These are phyloP conservation scores for Entoloma clypeatum DNA, from an alignment of 1,284 basidiomycete genomes.

Conservation along the genomic window DNA sequence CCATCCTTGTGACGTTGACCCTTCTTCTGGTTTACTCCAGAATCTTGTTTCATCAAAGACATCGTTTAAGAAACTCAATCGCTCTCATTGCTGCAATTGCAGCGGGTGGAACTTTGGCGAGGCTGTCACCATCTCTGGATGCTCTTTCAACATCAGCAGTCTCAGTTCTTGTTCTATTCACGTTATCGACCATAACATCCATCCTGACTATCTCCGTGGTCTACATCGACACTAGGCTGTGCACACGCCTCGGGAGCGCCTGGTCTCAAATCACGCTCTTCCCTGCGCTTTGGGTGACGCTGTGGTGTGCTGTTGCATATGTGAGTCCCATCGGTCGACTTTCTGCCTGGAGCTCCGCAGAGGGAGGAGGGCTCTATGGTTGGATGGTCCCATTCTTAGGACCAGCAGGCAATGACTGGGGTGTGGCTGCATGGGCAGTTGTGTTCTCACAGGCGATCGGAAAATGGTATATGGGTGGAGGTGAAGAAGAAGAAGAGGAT, in stretches of 20 bases:
- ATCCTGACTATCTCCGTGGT: constrained; percentile 38
- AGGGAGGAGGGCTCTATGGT: constrained; percentile 48
- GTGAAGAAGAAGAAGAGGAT: constrained; percentile 21
- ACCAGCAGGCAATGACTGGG: constrained; percentile 61
- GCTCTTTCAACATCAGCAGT: constrained; percentile 52
- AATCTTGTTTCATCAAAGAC: constrained; percentile 36
- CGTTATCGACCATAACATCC: constrained; percentile 42
- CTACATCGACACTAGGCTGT: constrained; percentile 36
- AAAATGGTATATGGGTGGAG: constrained; percentile 54
- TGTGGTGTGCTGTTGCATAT: constrained; percentile 50
- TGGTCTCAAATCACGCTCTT: constrained; percentile 54
- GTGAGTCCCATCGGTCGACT: constrained; percentile 65
- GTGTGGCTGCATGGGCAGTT: constrained; percentile 65
- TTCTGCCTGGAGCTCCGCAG: constrained; percentile 61
- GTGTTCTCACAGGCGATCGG: constrained; percentile 53
- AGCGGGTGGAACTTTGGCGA: constrained; percentile 43
- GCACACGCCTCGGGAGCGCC: constrained; percentile 26
- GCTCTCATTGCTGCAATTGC: constrained; percentile 43
- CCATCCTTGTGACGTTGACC: constrained; percentile 45
- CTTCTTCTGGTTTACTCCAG: constrained; percentile 48
- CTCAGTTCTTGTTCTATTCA: constrained; percentile 45
- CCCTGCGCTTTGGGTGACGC: constrained; percentile 63
- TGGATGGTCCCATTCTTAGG: constrained; percentile 63
- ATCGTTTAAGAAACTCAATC: constrained; percentile 29
- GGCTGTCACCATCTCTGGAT: constrained; percentile 44